A percentile compares a stretch with the other conserved stretches of the same genome.
These are phyloP conservation scores for Exsudoporus frostii DNA, from an alignment of 768 basidiomycete genomes.

Conservation along the genomic window DNA sequence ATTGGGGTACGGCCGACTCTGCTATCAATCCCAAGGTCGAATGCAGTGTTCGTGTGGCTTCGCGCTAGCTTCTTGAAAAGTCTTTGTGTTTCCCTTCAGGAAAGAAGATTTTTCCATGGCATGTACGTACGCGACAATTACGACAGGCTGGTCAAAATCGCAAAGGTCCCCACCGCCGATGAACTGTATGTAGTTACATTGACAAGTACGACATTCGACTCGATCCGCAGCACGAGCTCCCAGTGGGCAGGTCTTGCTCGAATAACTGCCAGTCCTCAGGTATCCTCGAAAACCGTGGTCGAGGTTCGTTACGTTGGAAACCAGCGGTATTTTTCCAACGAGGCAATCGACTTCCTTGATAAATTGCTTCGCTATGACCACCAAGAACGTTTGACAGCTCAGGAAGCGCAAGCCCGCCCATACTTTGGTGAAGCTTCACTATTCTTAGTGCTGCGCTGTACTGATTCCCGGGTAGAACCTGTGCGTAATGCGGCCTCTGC, in stretches of 20 bases:
- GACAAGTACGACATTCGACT: slow-evolving; percentile 95
- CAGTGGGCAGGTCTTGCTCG: slow-evolving; percentile 61
- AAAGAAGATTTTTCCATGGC: slow-evolving; percentile 99
- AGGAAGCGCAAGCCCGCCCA: slow-evolving; percentile 87
- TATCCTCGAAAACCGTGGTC: slow-evolving; percentile 96
- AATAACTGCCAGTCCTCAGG: slow-evolving; percentile 37
- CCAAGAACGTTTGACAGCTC: slow-evolving; percentile 92
- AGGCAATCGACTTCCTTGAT: slow-evolving; percentile 94
- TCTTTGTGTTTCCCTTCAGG: slow-evolving; percentile 54
- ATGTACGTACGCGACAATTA: slow-evolving; percentile 98
- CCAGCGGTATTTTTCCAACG: slow-evolving; percentile 93
- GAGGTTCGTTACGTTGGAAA: slow-evolving; percentile 94
- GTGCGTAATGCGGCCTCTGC: slow-evolving; percentile 50
- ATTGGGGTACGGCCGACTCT: too few relatives aligned
- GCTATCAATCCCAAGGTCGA: too few relatives aligned
- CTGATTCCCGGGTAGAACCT: slow-evolving; percentile 50
- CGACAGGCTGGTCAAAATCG: slow-evolving; percentile 96
- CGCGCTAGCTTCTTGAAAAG: too few relatives aligned
- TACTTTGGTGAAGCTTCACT: slow-evolving; percentile 69
- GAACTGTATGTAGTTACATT: slow-evolving; percentile 88
- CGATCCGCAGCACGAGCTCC: slow-evolving; percentile 91
- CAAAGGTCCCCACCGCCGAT: slow-evolving; percentile 96
- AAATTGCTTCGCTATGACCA: slow-evolving; percentile 96
- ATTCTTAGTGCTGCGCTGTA: slow-evolving; percentile 12
- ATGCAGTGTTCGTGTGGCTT: too few relatives aligned